Evolutionary conservation across 192 early-diverging fungal species (phyloP).

Genomic region (Spizellomyces sp.): DNA sequence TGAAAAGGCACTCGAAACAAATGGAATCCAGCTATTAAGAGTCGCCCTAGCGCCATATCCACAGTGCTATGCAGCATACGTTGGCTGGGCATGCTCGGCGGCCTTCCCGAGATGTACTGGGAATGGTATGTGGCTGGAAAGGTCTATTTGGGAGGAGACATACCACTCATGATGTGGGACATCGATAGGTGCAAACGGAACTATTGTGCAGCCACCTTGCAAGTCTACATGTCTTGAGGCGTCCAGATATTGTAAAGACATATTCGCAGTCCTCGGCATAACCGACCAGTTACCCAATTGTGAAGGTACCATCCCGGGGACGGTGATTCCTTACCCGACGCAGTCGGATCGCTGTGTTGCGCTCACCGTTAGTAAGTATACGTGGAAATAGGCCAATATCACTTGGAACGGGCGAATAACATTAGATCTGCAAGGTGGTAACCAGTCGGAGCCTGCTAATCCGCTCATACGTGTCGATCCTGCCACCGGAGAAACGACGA

Average conservation of each 20-base stretch:
- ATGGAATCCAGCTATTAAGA: conserved; percentile 1
- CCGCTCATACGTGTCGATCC: neutral
- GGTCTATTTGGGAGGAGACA: no score
- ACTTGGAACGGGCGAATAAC: no score
- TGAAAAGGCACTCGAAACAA: neutral
- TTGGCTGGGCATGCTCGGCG: conserved; percentile 6
- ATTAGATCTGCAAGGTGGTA: neutral
- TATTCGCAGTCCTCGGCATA: neutral
- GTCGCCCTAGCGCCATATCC: conserved; percentile 7
- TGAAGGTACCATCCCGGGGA: neutral
- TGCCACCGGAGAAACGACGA: neutral
- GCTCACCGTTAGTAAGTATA: neutral
- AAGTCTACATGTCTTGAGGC: conserved; percentile 3
- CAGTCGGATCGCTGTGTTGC: neutral
- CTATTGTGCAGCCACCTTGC: neutral
- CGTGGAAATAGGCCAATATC: no score
- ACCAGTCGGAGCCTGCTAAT: neutral
- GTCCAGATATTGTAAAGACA: neutral
- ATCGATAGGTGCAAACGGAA: neutral
- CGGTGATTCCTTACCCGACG: neutral
- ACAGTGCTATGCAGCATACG: conserved; percentile 8
- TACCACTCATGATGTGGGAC: no score
- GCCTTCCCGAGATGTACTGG: conserved; percentile 13
- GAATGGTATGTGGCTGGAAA: neutral
- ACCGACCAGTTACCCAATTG: conserved; percentile 7